phyloP scores from a whole-genome alignment of 106 monocot genomes.

The Phalaenopsis aphrodite region DNA sequence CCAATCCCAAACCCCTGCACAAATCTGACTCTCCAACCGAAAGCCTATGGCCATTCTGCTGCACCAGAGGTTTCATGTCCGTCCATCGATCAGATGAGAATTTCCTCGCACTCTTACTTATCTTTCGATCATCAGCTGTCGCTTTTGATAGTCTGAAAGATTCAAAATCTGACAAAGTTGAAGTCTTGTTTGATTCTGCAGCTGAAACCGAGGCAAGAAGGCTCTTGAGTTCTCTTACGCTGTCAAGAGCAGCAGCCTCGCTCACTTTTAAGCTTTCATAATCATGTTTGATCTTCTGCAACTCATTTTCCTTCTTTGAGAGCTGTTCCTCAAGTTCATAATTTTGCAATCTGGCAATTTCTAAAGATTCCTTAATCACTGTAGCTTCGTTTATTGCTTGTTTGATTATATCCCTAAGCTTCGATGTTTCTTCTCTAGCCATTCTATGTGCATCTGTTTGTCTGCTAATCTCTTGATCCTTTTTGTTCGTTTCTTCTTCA shows the following conservation, averaged over 20 bases:
- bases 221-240: slow-evolving; percentile 36
- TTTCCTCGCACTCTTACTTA: neutral
- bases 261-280: slow-evolving; percentile 43
- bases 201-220: slow-evolving; percentile 20
- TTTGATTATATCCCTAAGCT: slow-evolving; percentile 59
- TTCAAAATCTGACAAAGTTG: neutral
- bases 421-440: slow-evolving; percentile 37
- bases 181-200: neutral
- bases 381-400: slow-evolving; percentile 61
- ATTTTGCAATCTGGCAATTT: slow-evolving; percentile 47
- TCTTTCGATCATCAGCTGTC: neutral
- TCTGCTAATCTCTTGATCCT: slow-evolving; percentile 33
- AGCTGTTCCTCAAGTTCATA: slow-evolving; percentile 34
- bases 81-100: slow-evolving; percentile 10
- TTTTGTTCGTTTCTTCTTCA: slow-evolving; percentile 32
- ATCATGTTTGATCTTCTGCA: slow-evolving; percentile 36
- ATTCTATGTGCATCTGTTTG: slow-evolving; percentile 29
- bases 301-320: slow-evolving; percentile 29
- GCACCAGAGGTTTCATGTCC: neutral
- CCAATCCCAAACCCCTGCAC: slow-evolving; percentile 6
- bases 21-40: slow-evolving; percentile 1
- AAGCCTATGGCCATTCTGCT: slow-evolving; percentile 2
- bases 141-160: neutral
- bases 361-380: slow-evolving; percentile 40
- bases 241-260: slow-evolving; percentile 44